These are phyloP conservation scores for Sistotremastrum niveocremeum DNA, from an alignment of 768 basidiomycete genomes.

Conservation along the genomic window DNA sequence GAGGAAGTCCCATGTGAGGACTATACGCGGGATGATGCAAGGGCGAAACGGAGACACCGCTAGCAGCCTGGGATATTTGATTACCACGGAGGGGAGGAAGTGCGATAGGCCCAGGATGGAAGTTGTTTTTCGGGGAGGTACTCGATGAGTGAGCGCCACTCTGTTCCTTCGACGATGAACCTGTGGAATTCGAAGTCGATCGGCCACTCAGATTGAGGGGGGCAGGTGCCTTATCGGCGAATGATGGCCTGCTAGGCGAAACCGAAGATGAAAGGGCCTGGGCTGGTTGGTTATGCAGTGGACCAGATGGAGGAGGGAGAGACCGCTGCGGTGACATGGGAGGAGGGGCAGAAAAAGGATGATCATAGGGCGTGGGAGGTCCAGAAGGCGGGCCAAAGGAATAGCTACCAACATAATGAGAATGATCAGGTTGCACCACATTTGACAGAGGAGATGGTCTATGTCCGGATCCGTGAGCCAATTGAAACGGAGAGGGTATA, in stretches of 20 bases:
- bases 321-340: no score
- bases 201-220: neutral
- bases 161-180: conserved; percentile 3
- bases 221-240: neutral
- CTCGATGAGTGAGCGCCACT: conserved; percentile 2
- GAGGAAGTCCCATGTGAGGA: conserved; percentile 46
- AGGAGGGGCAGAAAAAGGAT: no score
- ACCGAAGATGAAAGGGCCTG: conserved; percentile 7
- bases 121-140: conserved; percentile 7
- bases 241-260: conserved; percentile 1
- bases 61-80: neutral
- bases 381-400: conserved; percentile 26
- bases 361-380: conserved; percentile 24
- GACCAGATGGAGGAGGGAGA: conserved; percentile 11
- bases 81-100: conserved; percentile 41
- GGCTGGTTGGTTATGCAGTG: conserved; percentile 3
- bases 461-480: conserved; percentile 1
- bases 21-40: conserved; percentile 6
- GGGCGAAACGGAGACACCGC: conserved; percentile 1
- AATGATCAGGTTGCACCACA: conserved; percentile 19
- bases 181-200: neutral
- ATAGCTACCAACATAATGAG: conserved; percentile 20
- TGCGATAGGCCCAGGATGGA: conserved; percentile 57
- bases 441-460: conserved; percentile 4
- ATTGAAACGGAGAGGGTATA: conserved; percentile 1